Conservation (phyloP, 768 basidiomycete species). For the Sporobolomyces pararoseus region DNA sequence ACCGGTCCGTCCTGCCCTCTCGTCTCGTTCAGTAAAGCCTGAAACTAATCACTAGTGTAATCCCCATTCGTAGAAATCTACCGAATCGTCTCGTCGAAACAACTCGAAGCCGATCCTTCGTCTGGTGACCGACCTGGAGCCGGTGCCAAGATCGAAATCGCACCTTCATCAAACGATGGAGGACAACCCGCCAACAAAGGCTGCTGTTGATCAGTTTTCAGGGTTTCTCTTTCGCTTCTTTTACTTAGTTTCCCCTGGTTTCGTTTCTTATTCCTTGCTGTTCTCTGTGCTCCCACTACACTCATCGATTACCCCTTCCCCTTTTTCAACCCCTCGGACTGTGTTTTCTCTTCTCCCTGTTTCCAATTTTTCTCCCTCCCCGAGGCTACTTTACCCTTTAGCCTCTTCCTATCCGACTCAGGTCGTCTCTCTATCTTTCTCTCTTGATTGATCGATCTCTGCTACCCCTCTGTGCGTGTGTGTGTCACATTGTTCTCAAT, state of each 20-base stretch:
- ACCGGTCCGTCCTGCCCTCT: slow-evolving; percentile 58
- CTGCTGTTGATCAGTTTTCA: slow-evolving; percentile 47
- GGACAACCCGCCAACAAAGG: slow-evolving; percentile 49
- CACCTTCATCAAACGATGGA: slow-evolving; percentile 58
- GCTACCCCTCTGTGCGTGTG: background rate
- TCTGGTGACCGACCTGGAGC: slow-evolving; percentile 58
- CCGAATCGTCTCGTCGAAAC: slow-evolving; percentile 92
- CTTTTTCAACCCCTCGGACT: background rate
- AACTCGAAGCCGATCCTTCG: slow-evolving; percentile 78
- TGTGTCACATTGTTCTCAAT: background rate
- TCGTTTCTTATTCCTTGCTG: background rate
- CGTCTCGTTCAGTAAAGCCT: background rate
- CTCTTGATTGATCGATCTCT: background rate
- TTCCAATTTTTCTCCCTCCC: background rate
- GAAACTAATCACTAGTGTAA: background rate
- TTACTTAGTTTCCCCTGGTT: background rate
- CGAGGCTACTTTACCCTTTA: too few relatives aligned
- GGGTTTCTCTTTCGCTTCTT: background rate
- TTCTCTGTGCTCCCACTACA: background rate
- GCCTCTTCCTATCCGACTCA: background rate
- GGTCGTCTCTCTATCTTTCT: background rate
- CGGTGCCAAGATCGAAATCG: slow-evolving; percentile 80
- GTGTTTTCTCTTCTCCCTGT: background rate
- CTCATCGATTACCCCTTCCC: background rate
- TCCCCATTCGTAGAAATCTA: slow-evolving; percentile 74